These are phyloP conservation scores for Apocynum venetum DNA, from an alignment of 257 asterid genomes.

Conservation along the genomic window DNA sequence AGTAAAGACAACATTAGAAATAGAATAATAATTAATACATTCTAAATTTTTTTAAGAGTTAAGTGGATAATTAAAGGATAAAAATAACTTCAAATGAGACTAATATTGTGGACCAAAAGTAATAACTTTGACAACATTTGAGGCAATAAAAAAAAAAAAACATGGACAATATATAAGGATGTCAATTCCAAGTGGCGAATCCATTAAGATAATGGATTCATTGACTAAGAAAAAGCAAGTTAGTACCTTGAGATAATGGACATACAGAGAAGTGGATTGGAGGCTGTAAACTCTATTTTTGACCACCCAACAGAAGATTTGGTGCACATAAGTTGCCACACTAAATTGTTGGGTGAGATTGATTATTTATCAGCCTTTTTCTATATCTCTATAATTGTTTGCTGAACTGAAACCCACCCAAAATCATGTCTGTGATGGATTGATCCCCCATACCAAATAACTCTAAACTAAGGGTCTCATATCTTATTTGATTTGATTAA, in stretches of 20 bases:
- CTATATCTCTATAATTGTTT: neutral
- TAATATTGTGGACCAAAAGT: too few relatives aligned
- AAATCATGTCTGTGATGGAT: neutral
- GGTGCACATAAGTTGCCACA: conserved; percentile 17
- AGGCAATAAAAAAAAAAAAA: too few relatives aligned
- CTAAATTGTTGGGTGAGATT: neutral
- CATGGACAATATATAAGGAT: too few relatives aligned
- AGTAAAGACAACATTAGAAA: too few relatives aligned
- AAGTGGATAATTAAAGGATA: too few relatives aligned
- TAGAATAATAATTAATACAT: too few relatives aligned
- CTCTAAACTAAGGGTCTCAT: too few relatives aligned
- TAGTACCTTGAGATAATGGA: conserved; percentile 10
- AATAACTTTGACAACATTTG: too few relatives aligned
- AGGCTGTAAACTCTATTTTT: neutral
- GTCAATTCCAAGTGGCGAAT: too few relatives aligned
- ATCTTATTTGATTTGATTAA: too few relatives aligned
- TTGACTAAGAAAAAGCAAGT: neutral
- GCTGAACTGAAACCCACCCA: neutral
- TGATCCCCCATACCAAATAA: neutral
- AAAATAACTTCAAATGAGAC: too few relatives aligned
- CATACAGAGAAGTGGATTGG: neutral
- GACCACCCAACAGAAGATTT: conserved; percentile 18
- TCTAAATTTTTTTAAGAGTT: too few relatives aligned
- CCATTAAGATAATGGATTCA: neutral
- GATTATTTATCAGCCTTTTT: neutral